These are phyloP conservation scores for Aspergillus leporis DNA, from an alignment of 495 filamentous ascomycete genomes.

Conservation along the genomic window DNA sequence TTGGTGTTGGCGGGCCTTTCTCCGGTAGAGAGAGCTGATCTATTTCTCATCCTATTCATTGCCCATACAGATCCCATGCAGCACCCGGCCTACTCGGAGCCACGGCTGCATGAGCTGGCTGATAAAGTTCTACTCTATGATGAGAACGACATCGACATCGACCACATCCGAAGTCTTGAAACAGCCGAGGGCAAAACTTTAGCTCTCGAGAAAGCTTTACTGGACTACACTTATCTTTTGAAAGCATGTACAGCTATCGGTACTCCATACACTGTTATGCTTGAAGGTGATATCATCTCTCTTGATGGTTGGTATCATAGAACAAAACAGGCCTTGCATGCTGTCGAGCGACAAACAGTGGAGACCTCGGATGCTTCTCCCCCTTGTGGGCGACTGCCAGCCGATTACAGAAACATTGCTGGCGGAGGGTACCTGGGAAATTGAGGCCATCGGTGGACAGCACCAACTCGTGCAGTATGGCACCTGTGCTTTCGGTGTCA, in stretches of 20 bases:
- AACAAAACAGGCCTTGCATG: conserved; percentile 35
- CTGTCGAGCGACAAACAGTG: conserved; percentile 30
- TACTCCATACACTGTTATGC: conserved; percentile 43
- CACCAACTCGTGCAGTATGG: too few relatives aligned
- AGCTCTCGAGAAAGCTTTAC: conserved; percentile 35
- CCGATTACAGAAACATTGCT: too few relatives aligned
- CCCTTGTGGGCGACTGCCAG: too few relatives aligned
- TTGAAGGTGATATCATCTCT: conserved; percentile 55
- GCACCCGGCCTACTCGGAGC: conserved; percentile 44
- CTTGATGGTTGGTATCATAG: conserved; percentile 53
- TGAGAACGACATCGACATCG: conserved; percentile 24
- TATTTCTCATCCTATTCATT: conserved; percentile 51
- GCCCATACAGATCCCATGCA: conserved; percentile 44
- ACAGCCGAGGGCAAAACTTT: conserved; percentile 15
- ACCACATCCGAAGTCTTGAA: conserved; percentile 16
- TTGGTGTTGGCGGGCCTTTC: conserved; percentile 48
- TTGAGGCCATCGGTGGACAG: too few relatives aligned
- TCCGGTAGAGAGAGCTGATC: conserved; percentile 38
- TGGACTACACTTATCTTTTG: conserved; percentile 49
- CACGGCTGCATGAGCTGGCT: conserved; percentile 45
- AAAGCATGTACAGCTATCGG: conserved; percentile 38
- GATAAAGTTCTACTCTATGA: conserved; percentile 51
- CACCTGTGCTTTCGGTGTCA: too few relatives aligned
- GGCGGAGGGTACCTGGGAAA: too few relatives aligned
- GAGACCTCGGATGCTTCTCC: too few relatives aligned